Evolutionary conservation across 306 rosid species (phyloP), one percentile per base, ranked within the genome.

Genomic region (Lithocarpus polystachyus): DNA sequence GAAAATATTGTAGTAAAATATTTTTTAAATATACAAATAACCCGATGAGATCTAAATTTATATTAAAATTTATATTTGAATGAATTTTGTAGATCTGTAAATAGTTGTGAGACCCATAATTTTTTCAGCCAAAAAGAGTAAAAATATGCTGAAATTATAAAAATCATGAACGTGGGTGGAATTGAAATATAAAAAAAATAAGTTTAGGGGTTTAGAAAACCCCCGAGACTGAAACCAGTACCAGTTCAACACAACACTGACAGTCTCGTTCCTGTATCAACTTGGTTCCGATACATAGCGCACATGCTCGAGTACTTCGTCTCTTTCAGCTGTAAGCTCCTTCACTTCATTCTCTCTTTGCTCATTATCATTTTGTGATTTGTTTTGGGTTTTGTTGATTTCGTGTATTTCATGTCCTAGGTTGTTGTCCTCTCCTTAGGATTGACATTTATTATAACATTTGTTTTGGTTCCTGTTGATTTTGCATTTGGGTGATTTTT

Each of bases 271-370:
- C 86, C 93, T 10, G 68, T 74, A 1, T 61, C 82, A 2, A 86
- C 94, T 62, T 89, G 88, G 91, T 61, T 65, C 51, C 92, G 97
- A 9, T 90, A 90, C 87, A 1, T 80, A 60, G 75, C 62, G 9
- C 81, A 78, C 88, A 90, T 76, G 86, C 40, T 88, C 56, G 89
- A 89, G 40, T 90, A 86, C 88, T 83, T 95, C 20, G 15, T 75
- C 17, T 76, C 87, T 37, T 60, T 82, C 84, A 72, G 87, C 79
- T 76, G 71, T 87, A 92, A 90, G 98, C 97, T 93, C 40, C 71
- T 40, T 74, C 75, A 12, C 52, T 70, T 68, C 28, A 24, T 37
- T 37, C 29, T 43, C 45, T 75, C 54, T 2, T 22, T 48, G 1
- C 53, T 35, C 51, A 1, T 33, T 24, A 65, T 73, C 29, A 4